A percentile compares a stretch with the other conserved stretches of the same genome.
Conservation (phyloP, 176 grass and related monocot species). For the Metroxylon sagu region DNA sequence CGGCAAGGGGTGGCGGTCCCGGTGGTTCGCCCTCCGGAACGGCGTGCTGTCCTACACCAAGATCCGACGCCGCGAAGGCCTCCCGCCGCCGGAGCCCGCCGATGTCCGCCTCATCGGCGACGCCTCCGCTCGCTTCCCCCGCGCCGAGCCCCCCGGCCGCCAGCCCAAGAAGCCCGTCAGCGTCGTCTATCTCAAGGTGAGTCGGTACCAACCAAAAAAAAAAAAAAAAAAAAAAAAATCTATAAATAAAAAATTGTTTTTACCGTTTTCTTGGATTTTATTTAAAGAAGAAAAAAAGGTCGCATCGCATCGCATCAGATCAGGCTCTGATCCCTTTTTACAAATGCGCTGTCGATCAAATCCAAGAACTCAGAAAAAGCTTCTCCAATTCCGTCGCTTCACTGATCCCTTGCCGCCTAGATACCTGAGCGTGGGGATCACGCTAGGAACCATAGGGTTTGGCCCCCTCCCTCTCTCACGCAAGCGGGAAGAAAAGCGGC, state of each 20-base stretch:
- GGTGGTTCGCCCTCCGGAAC: slow-evolving; percentile 64
- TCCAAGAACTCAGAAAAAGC: neutral
- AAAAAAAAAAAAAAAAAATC: too few species aligned
- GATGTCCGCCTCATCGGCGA: slow-evolving; percentile 50
- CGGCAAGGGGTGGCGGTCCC: slow-evolving; percentile 63
- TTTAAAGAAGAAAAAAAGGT: neutral
- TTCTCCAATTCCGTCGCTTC: slow-evolving; percentile 8
- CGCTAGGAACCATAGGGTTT: neutral
- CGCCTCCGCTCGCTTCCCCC: slow-evolving; percentile 23
- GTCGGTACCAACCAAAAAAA: neutral
- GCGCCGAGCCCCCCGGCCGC: neutral
- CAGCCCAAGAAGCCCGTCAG: slow-evolving; percentile 1
- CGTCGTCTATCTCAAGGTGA: slow-evolving; percentile 26
- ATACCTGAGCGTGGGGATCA: neutral
- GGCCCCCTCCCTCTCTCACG: neutral
- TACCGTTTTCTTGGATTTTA: neutral
- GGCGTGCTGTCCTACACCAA: slow-evolving; percentile 79
- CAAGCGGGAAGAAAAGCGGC: neutral
- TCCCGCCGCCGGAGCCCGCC: neutral
- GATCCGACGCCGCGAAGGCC: slow-evolving; percentile 29
- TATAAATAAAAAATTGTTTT: neutral
- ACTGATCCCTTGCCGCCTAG: slow-evolving; percentile 1
- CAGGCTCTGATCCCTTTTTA: neutral
- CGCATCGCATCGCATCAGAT: slow-evolving; percentile 2
- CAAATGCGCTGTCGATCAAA: neutral